These are phyloP conservation scores for Leishmania lainsoni DNA, from an alignment of 208 protist genomes.

Conservation along the genomic window DNA sequence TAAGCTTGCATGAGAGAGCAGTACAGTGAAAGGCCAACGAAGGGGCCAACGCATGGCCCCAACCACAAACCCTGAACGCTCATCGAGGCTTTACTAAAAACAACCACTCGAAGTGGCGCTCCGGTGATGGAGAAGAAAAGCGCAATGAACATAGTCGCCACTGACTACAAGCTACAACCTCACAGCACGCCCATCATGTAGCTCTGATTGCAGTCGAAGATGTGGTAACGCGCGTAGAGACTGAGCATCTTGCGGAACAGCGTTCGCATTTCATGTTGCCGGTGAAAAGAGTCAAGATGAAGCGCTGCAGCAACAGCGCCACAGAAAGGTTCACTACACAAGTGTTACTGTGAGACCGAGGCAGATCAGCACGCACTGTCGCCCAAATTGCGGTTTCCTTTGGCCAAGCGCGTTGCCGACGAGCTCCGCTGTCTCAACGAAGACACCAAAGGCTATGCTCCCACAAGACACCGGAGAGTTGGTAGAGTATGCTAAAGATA, in stretches of 20 bases:
- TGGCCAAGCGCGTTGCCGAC: constrained; percentile 78
- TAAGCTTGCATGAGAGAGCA: constrained; percentile 41
- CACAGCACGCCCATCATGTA: constrained; percentile 84
- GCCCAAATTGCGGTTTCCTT: constrained; percentile 48
- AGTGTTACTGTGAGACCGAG: constrained; percentile 32
- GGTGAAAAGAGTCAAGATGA: constrained; percentile 57
- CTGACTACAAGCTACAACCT: constrained; percentile 66
- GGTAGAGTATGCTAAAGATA: constrained; percentile 72
- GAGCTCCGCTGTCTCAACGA: constrained; percentile 70
- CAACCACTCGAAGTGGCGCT: constrained; percentile 57
- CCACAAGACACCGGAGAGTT: constrained; percentile 67
- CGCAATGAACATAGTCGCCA: constrained; percentile 65
- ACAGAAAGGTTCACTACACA: constrained; percentile 52
- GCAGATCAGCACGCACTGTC: constrained; percentile 50
- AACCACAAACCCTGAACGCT: constrained; percentile 76
- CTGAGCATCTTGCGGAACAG: constrained; percentile 42
- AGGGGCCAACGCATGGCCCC: constrained; percentile 60
- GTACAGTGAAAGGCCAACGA: constrained; percentile 69
- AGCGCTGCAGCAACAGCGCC: constrained; percentile 32
- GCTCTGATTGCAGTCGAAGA: constrained; percentile 75
- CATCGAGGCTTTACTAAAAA: constrained; percentile 64
- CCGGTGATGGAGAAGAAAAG: constrained; percentile 76
- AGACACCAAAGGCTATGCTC: constrained; percentile 64
- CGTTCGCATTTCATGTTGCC: constrained; percentile 35
- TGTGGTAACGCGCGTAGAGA: constrained; percentile 64